Conservation (phyloP, 2,329 filamentous ascomycete species). For the Hirsutella rhossiliensis region DNA sequence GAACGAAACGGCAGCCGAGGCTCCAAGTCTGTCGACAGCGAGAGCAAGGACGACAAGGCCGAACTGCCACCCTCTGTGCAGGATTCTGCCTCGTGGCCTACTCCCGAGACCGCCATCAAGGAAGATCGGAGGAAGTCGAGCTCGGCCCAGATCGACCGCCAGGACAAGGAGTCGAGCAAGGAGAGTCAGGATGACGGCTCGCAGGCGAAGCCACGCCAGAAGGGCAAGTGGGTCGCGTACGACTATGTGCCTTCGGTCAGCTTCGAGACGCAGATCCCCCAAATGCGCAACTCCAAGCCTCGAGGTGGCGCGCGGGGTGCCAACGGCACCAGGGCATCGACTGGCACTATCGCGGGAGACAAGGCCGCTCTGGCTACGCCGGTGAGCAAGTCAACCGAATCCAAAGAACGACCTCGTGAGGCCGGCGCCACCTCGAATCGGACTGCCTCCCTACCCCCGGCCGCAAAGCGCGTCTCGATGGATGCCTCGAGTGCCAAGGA, state of each 20-base stretch:
- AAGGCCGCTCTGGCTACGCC: conserved; percentile 20
- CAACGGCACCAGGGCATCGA: conserved; percentile 24
- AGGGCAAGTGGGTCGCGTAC: conserved; percentile 78
- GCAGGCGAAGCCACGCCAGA: conserved; percentile 42
- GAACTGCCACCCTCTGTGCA: conserved; percentile 50
- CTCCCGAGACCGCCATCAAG: conserved; percentile 59
- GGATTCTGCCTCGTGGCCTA: conserved; percentile 80
- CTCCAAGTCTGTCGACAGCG: conserved; percentile 31
- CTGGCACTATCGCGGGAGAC: conserved; percentile 21
- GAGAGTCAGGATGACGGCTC: conserved; percentile 39
- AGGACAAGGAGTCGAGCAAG: conserved; percentile 49
- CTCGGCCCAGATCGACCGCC: conserved; percentile 37
- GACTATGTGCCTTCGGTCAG: conserved; percentile 73
- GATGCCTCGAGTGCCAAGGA: conserved; percentile 30
- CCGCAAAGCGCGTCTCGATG: conserved; percentile 31
- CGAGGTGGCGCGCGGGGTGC: conserved; percentile 36
- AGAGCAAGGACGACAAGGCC: conserved; percentile 18
- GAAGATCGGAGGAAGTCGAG: conserved; percentile 61
- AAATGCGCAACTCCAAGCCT: conserved; percentile 34
- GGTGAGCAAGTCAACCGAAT: conserved; percentile 19
- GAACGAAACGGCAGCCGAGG: conserved; percentile 35
- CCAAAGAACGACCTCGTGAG: conserved; percentile 24
- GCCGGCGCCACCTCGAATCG: conserved; percentile 18
- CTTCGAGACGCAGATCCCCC: conserved; percentile 72
- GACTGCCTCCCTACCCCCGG: conserved; percentile 21